Percentiles rank a stretch among this genome's conserved stretches.
phyloP scores from a whole-genome alignment of 1,284 basidiomycete species.

The Phenoliferia sp. region DNA sequence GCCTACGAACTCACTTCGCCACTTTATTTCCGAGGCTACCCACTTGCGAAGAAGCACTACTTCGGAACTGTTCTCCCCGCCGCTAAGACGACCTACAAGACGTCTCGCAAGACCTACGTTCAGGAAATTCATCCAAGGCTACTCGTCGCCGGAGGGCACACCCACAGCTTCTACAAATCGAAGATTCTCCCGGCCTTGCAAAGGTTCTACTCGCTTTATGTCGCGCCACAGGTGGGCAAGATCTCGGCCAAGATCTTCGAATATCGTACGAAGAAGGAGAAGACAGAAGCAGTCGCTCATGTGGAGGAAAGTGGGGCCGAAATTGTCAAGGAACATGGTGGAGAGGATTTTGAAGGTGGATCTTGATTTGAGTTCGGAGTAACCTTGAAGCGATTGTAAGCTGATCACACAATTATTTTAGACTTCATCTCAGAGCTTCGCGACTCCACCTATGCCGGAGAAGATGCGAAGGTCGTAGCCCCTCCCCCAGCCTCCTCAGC shows the following conservation, averaged over 20 bases:
- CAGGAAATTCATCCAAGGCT: conserved; percentile 30
- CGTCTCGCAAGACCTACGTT: conserved; percentile 23
- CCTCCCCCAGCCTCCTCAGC: conserved; percentile 9
- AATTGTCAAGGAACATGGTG: conserved; percentile 19
- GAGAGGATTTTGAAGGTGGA: conserved; percentile 25
- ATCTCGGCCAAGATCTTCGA: conserved; percentile 35
- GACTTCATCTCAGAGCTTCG: conserved; percentile 32
- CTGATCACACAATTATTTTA: not conserved
- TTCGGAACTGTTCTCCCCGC: conserved; percentile 19
- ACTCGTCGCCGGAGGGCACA: conserved; percentile 4
- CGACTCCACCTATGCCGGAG: conserved; percentile 3
- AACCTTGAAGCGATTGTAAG: not conserved
- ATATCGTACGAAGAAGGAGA: conserved; percentile 29
- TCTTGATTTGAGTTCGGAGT: not conserved
- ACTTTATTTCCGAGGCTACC: conserved; percentile 16
- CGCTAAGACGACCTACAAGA: conserved; percentile 13
- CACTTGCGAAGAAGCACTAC: conserved; percentile 25
- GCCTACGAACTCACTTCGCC: conserved; percentile 10
- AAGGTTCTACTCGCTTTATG: conserved; percentile 34
- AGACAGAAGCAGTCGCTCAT: conserved; percentile 22
- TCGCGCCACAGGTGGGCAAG: conserved; percentile 37
- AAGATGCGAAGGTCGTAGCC: conserved; percentile 1
- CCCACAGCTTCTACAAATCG: conserved; percentile 13
- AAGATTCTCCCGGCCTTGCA: conserved; percentile 26
- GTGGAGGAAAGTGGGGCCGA: conserved; percentile 26